Evolutionary conservation across 2,329 filamentous ascomycete species (phyloP), one percentile per base, ranked within the genome.

Genomic region (Diaporthe batatas): DNA sequence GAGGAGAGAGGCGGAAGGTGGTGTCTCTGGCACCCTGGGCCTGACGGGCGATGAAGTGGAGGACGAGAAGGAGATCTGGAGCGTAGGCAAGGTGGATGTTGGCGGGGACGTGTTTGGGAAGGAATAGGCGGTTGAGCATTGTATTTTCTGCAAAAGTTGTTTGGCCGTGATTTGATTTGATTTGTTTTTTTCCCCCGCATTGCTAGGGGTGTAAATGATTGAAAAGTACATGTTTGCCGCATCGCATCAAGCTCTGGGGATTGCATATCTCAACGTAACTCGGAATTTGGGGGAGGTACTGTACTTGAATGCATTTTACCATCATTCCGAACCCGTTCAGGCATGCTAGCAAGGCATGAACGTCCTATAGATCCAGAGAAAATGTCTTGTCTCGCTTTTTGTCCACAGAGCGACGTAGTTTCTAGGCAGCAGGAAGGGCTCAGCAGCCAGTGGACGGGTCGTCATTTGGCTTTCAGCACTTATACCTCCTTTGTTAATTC

Each of bases 41-140:
- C 82, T 99, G 78, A 93, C 92, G 44, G 95, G 94, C 79, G 96
- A 99, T 82, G 96, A 99, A 84, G 86, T 91, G 42, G 96, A 99
- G 80, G 96, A 99, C 83, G 94, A 98, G 86, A 92, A 91, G 82
- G 96, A 99, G 85, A 91, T 99, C 75, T 97, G 95, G 95, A 96
- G 94, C 81, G 93, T 99, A 65, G 96, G 96, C 7, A 95, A 93
- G 83, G 91, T 98, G 65, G 96, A 98, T 80, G 84, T 95, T 16
- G 85, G 84, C 59, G 92, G 89, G 11, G 93, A 94, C 72, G 81
- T 85, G 8, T 88, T 88, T 79, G 81, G 82, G 58, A 84, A 84
- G 74, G 75, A 21, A 68, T 65, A 53, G 55, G 34, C 23, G 72
- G 74, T 57, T 64, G 74, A 25, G 53, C 76, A 25, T 53, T 57